A percentile compares a stretch with the other conserved stretches of the same genome.
Conservation (phyloP, 2,329 filamentous ascomycete genomes). For the Diaporthe batatas region DNA sequence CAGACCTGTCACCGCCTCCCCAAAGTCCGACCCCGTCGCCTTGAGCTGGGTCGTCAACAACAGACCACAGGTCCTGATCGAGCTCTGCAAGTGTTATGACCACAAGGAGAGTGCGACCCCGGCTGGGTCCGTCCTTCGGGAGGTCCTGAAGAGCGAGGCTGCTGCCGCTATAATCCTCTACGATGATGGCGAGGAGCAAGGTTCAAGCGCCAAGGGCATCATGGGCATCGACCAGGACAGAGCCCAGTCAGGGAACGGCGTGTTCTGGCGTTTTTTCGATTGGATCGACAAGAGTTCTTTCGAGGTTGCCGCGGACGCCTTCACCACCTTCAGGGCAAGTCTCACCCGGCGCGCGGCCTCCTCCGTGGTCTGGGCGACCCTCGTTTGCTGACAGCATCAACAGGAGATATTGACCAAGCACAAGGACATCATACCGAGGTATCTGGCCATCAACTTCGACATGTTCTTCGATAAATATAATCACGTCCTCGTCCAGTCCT, state of each 20-base stretch:
- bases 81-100: slow-evolving; percentile 90
- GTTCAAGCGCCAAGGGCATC: slow-evolving; percentile 81
- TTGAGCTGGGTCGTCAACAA: slow-evolving; percentile 90
- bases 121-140: slow-evolving; percentile 88
- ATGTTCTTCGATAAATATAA: slow-evolving; percentile 95
- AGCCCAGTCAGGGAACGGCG: slow-evolving; percentile 81
- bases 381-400: slow-evolving; percentile 17
- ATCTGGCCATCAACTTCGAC: slow-evolving; percentile 90
- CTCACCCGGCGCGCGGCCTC: background rate
- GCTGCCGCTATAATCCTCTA: slow-evolving; percentile 93
- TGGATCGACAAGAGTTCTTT: slow-evolving; percentile 98
- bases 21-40: slow-evolving; percentile 82
- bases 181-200: slow-evolving; percentile 81
- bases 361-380: background rate
- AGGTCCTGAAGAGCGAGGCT: slow-evolving; percentile 90
- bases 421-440: slow-evolving; percentile 90
- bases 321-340: slow-evolving; percentile 92
- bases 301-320: slow-evolving; percentile 96
- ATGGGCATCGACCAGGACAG: slow-evolving; percentile 81
- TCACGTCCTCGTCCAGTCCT: slow-evolving; percentile 86
- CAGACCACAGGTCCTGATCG: slow-evolving; percentile 87
- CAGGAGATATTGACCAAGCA: slow-evolving; percentile 95
- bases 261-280: slow-evolving; percentile 97
- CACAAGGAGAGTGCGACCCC: slow-evolving; percentile 92
- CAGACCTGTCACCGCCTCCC: slow-evolving; percentile 76